Conservation (phyloP, 1,139 yeast species). For the Kluyveromyces sp. region DNA sequence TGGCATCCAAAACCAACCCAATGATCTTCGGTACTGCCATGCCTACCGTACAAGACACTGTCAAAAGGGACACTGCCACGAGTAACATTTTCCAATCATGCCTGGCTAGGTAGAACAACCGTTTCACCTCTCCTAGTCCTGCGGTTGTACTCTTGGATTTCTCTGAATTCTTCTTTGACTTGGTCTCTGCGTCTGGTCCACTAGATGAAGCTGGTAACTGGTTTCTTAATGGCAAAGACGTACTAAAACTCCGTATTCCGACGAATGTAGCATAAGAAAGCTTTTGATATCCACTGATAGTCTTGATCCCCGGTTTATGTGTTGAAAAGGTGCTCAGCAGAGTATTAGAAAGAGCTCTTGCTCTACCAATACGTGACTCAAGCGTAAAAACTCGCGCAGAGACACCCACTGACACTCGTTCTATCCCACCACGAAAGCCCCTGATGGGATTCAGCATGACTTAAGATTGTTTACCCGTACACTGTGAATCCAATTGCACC, state of each 20-base stretch:
- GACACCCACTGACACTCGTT: not conserved
- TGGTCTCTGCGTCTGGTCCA: not conserved
- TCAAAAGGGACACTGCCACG: conserved; percentile 54
- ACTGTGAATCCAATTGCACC: not conserved
- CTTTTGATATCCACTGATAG: not conserved
- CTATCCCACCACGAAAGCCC: conserved; percentile 1
- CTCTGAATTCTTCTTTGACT: not conserved
- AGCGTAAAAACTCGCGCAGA: not conserved
- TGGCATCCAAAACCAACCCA: conserved; percentile 67
- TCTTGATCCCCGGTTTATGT: not conserved
- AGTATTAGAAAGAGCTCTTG: not conserved
- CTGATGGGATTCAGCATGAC: not conserved
- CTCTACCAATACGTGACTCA: not conserved
- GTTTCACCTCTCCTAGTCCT: conserved; percentile 41
- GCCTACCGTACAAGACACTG: conserved; percentile 52
- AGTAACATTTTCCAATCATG: conserved; percentile 46
- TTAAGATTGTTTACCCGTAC: not conserved
- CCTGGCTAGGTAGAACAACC: conserved; percentile 45
- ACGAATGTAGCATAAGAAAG: not conserved
- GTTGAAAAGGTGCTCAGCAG: not conserved
- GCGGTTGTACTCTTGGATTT: conserved; percentile 16
- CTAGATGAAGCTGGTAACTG: not conserved
- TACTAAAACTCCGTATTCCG: conserved; percentile 3
- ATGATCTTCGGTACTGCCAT: conserved; percentile 78
- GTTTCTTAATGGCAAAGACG: not conserved